Evolutionary conservation across 371 early-diverging fungal genomes (phyloP).

Genomic region (Nematocida parisii): DNA sequence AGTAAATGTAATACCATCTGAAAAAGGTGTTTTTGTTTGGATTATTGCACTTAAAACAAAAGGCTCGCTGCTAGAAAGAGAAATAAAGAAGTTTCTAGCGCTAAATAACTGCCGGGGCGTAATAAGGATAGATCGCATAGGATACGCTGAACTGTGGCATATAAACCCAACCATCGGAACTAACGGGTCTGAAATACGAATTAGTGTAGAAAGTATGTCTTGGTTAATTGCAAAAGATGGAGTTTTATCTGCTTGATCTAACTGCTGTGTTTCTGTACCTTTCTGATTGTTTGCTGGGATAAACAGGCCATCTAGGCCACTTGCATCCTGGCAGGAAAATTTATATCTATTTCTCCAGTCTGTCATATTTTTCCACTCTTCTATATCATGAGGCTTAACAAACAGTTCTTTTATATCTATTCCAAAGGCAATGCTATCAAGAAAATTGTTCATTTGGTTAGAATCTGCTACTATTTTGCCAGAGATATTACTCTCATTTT

Average conservation of each 20-base stretch:
- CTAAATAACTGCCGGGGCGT: constrained; percentile 1
- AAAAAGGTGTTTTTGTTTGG: constrained; percentile 16
- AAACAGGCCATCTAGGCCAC: too few species aligned
- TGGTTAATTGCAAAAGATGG: background rate
- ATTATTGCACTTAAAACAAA: background rate
- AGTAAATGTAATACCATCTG: background rate
- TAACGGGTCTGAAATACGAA: constrained; percentile 7
- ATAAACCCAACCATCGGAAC: background rate
- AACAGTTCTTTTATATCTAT: background rate
- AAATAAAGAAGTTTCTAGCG: constrained; percentile 8
- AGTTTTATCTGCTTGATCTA: too few species aligned
- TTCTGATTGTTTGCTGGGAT: too few species aligned
- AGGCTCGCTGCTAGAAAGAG: background rate
- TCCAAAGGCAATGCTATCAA: background rate
- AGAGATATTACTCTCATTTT: background rate
- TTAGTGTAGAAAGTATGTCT: background rate
- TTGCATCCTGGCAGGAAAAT: background rate
- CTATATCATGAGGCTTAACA: background rate
- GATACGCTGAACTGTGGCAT: background rate
- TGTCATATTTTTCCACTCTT: background rate
- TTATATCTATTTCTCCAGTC: constrained; percentile 4
- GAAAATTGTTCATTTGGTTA: background rate
- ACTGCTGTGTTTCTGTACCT: too few species aligned
- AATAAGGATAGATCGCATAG: background rate
- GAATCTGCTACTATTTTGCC: background rate